A percentile compares a stretch with the other conserved stretches of the same genome.
phyloP scores from a whole-genome alignment of 306 rosid species.

The Pyrus communis region DNA sequence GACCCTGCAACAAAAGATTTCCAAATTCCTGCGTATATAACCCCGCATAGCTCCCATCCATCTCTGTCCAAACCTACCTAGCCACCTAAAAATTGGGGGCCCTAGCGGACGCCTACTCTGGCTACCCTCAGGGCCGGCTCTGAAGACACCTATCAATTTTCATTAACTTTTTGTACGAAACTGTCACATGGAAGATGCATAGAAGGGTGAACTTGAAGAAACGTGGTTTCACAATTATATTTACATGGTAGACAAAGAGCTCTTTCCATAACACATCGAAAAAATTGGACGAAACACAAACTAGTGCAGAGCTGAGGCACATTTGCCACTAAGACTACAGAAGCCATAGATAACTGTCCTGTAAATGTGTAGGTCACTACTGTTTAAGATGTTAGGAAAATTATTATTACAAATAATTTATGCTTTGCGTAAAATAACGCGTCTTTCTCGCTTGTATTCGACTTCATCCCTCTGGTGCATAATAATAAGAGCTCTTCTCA shows the following conservation, averaged over 20 bases:
- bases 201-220: too few species aligned
- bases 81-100: too few species aligned
- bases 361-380: background rate
- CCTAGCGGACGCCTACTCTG: too few species aligned
- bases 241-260: background rate
- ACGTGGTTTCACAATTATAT: background rate
- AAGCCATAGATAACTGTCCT: background rate
- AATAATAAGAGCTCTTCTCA: conserved; percentile 88
- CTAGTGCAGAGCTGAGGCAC: background rate
- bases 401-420: conserved; percentile 12
- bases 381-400: background rate
- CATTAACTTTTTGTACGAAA: background rate
- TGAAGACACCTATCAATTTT: background rate
- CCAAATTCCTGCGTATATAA: too few species aligned
- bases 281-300: background rate
- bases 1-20: too few species aligned
- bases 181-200: too few species aligned
- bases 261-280: background rate
- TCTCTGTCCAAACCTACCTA: too few species aligned
- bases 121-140: too few species aligned
- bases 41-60: too few species aligned
- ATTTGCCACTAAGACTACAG: background rate
- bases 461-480: conserved; percentile 99
- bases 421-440: conserved; percentile 68
- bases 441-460: conserved; percentile 93